Conservation (phyloP, 2,329 filamentous ascomycete species). For the Diaporthe nobilis region DNA sequence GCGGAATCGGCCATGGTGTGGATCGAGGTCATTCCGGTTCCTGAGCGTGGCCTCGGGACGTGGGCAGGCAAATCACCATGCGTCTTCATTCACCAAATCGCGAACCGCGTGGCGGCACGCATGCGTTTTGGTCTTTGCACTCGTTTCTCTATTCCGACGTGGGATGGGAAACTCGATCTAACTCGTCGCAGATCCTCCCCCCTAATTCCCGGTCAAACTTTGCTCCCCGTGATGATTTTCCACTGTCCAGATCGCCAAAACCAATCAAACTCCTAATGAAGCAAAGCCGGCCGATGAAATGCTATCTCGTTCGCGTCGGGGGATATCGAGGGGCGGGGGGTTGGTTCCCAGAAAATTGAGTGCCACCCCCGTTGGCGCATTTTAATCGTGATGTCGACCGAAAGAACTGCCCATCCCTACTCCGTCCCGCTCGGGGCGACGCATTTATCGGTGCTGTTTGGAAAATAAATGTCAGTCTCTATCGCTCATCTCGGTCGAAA, state of each 20-base stretch:
- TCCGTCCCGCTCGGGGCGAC: slow-evolving; percentile 27
- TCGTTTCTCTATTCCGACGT: slow-evolving; percentile 41
- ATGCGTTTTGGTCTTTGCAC: slow-evolving; percentile 36
- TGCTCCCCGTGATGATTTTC: slow-evolving; percentile 39
- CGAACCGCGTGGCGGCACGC: neutral
- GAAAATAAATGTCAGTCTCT: neutral
- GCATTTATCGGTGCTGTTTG: slow-evolving; percentile 42
- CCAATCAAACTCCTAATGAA: slow-evolving; percentile 43
- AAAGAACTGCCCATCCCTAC: slow-evolving; percentile 32
- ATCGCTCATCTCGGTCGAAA: neutral
- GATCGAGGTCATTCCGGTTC: neutral
- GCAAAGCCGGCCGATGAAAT: slow-evolving; percentile 39
- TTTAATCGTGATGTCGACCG: slow-evolving; percentile 39
- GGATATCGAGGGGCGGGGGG: slow-evolving; percentile 37
- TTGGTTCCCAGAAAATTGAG: slow-evolving; percentile 16
- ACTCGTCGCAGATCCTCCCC: slow-evolving; percentile 37
- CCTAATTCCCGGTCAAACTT: slow-evolving; percentile 27
- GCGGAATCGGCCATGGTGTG: neutral
- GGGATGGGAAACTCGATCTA: slow-evolving; percentile 38
- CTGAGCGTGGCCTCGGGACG: neutral
- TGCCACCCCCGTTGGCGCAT: slow-evolving; percentile 13
- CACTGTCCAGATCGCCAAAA: slow-evolving; percentile 42
- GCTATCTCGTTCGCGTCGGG: slow-evolving; percentile 34
- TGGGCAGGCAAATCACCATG: neutral
- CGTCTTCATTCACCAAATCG: neutral